Conservation (phyloP, 2,329 filamentous ascomycete species). For the Chalara sp. region DNA sequence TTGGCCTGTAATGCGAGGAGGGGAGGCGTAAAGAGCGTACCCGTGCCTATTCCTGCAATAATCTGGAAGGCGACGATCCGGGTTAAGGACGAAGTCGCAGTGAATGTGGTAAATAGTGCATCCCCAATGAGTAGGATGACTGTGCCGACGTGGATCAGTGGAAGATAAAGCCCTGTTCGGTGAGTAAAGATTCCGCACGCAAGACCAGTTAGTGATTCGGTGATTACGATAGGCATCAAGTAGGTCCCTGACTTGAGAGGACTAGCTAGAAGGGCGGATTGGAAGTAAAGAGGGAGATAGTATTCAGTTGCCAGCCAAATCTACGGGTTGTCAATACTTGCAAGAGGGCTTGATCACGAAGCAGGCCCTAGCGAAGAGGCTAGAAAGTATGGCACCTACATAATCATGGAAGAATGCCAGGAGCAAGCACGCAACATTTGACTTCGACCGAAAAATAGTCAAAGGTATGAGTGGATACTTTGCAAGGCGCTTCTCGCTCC, state of each 20-base stretch:
- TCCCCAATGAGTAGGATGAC: conserved; percentile 35
- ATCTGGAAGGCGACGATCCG: conserved; percentile 42
- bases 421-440: conserved; percentile 58
- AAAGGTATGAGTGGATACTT: conserved; percentile 72
- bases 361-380: not conserved
- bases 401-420: conserved; percentile 69
- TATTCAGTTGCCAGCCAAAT: conserved; percentile 40
- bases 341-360: not conserved
- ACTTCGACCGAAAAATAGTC: conserved; percentile 58
- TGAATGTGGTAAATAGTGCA: conserved; percentile 38
- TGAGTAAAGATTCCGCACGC: conserved; percentile 40
- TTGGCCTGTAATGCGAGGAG: conserved; percentile 48
- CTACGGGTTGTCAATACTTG: not conserved
- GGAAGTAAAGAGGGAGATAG: conserved; percentile 61
- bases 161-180: conserved; percentile 39
- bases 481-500: conserved; percentile 65
- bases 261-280: conserved; percentile 62
- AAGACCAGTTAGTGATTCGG: conserved; percentile 49
- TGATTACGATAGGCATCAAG: conserved; percentile 60
- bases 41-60: conserved; percentile 42
- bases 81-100: conserved; percentile 27
- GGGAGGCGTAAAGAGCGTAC: conserved; percentile 45
- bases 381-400: conserved; percentile 1
- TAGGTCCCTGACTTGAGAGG: conserved; percentile 71
- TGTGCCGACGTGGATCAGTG: conserved; percentile 37